Base-by-base conservation (phyloP, 129 eudicot genomes). In the Artemisia tridentata region DNA sequence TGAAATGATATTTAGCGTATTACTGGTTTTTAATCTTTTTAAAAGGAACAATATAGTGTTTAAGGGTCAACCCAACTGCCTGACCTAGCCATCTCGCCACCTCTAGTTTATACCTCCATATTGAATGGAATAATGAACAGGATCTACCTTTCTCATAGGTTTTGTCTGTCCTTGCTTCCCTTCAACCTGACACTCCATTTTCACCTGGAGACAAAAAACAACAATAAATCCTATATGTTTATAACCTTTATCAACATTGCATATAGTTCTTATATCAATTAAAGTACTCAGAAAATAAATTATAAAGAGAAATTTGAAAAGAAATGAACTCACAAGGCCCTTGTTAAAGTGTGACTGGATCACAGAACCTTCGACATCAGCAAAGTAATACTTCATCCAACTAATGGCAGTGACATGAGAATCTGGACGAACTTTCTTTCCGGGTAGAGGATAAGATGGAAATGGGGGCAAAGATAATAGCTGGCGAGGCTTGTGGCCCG, bases 311-410 rank as follows among this genome's bases (percentile, higher is more conserved):
- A 29, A 3, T 11, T 18, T 4, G 59, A 62, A 67, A 25, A 29
- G 20, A 7, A 31, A 51, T 31, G 72, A 47, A 80, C 95, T 81
- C 47, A 92, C 96, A 21, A 88, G 98, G 69, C 96, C 95, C 56
- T 88, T 88, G 69, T 76, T 82, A 50, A 88, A 88, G 72, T 84
- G 96, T 38, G 90, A 76, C 56, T 88, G 95, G 72, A 84, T 81
- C 50, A 85, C 84, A 29, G 84, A 71, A 63, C 75, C 80, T 18
- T 68, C 63, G 7, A 92, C 83, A 47, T 84, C 95, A 67, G 85
- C 79, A 72, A 92, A 88, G 81, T 88, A 88, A n/a, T 84, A 88
- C 74, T 86, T 92, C 78, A 92, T 78, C 96, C 98, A 92, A 75
- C 91, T 88, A 67, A 88, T 86, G 53, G 95, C 98, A 10, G 95